Evolutionary conservation across 805 yeast genomes (phyloP).

Genomic region (Clavispora vitiphila): DNA sequence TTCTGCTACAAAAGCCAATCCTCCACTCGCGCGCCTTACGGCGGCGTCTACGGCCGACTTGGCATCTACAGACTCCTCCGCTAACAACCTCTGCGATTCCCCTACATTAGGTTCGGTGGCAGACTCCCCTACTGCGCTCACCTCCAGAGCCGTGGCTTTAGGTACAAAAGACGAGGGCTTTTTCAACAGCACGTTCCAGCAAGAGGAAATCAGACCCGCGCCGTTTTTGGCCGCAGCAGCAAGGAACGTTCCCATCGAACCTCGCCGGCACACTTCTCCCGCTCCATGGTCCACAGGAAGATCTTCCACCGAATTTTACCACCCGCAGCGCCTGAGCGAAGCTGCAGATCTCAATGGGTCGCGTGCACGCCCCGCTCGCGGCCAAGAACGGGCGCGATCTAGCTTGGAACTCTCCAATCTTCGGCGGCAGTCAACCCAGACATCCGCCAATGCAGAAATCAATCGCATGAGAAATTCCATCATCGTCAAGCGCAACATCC

Average conservation of each 20-base stretch:
- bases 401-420: slow-evolving; percentile 5
- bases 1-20: background rate
- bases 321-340: background rate
- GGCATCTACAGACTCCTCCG: too few species aligned
- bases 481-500: slow-evolving; percentile 37
- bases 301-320: slow-evolving; percentile 2
- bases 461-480: slow-evolving; percentile 48
- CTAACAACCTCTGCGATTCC: too few species aligned
- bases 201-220: too few species aligned
- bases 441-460: slow-evolving; percentile 38
- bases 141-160: background rate
- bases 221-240: background rate
- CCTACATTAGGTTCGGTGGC: too few species aligned
- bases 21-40: too few species aligned
- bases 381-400: slow-evolving; percentile 1
- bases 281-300: slow-evolving; percentile 1
- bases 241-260: background rate
- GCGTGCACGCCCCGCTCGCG: background rate
- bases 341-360: background rate
- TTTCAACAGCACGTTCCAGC: background rate
- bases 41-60: too few species aligned
- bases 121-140: background rate
- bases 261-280: slow-evolving; percentile 7
- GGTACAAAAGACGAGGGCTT: background rate
- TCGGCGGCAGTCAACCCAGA: slow-evolving; percentile 11